Percentiles rank a stretch among this genome's conserved stretches.
Evolutionary conservation across 257 asterid species (phyloP).

Genomic region (Solanum clarkiae): DNA sequence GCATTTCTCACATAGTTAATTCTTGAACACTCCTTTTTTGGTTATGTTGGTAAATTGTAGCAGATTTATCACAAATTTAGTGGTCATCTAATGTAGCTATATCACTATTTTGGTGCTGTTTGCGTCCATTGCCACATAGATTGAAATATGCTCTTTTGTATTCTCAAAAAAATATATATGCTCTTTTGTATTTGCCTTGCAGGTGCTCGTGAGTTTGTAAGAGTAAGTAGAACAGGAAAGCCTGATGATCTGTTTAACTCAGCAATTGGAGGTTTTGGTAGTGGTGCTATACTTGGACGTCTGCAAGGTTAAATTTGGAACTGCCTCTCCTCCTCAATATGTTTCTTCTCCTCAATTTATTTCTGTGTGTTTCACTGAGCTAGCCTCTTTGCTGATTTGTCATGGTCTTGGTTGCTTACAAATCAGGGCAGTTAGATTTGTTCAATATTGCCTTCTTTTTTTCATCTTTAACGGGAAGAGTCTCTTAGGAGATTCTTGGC

Average conservation of each 20-base stretch:
- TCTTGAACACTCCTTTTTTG: background rate
- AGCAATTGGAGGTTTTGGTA: conserved; percentile 69
- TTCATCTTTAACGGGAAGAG: background rate
- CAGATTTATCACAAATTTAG: background rate
- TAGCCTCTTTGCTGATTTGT: background rate
- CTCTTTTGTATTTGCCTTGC: background rate
- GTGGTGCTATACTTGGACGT: conserved; percentile 92
- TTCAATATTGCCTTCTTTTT: background rate
- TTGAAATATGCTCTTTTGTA: too few species aligned
- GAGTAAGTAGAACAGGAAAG: conserved; percentile 65
- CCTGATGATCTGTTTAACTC: conserved; percentile 87
- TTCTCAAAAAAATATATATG: background rate
- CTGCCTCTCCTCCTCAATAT: background rate
- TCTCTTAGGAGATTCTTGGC: background rate
- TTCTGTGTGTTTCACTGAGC: background rate
- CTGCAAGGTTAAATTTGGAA: conserved; percentile 53
- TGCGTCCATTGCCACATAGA: background rate
- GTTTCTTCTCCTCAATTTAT: background rate
- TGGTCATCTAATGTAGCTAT: background rate
- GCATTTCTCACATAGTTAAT: background rate
- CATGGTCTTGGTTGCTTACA: background rate
- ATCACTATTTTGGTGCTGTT: background rate
- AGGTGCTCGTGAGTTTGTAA: conserved; percentile 90
- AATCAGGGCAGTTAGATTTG: background rate
- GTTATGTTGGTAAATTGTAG: background rate